Conservation (phyloP, 805 yeast species). For the Wickerhamomyces ciferrii region DNA sequence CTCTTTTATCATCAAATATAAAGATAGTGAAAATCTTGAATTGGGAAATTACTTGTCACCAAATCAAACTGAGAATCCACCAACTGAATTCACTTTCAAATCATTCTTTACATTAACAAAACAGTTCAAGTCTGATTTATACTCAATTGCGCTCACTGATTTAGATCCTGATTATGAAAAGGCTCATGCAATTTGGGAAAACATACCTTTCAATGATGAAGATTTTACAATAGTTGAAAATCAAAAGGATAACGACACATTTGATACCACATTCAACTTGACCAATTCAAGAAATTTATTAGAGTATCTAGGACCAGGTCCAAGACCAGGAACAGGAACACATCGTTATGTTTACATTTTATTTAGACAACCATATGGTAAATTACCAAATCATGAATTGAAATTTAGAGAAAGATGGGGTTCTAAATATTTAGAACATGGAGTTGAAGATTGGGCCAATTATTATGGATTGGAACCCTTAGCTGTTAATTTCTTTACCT, state of each 20-base stretch:
- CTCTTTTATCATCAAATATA: background rate
- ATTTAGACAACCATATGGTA: slow-evolving; percentile 15
- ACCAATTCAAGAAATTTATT: background rate
- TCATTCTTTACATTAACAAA: slow-evolving; percentile 9
- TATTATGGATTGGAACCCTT: slow-evolving; percentile 15
- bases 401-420: slow-evolving; percentile 20
- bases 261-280: background rate
- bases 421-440: slow-evolving; percentile 11
- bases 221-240: background rate
- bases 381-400: slow-evolving; percentile 9
- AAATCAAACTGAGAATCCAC: slow-evolving; percentile 8
- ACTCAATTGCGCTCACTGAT: slow-evolving; percentile 13
- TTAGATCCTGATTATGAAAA: slow-evolving; percentile 6
- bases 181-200: slow-evolving; percentile 17
- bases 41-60: slow-evolving; percentile 18
- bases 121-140: slow-evolving; percentile 4
- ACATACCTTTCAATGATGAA: slow-evolving; percentile 6
- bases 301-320: slow-evolving; percentile 11
- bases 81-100: slow-evolving; percentile 6
- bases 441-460: slow-evolving; percentile 17
- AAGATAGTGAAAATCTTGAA: slow-evolving; percentile 5
- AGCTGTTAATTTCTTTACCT: slow-evolving; percentile 14
- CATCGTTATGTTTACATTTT: slow-evolving; percentile 15
- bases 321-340: slow-evolving; percentile 9
- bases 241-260: background rate